Evolutionary conservation across 2,329 filamentous ascomycete species (phyloP).

Genomic region (Fusarium mangiferae): DNA sequence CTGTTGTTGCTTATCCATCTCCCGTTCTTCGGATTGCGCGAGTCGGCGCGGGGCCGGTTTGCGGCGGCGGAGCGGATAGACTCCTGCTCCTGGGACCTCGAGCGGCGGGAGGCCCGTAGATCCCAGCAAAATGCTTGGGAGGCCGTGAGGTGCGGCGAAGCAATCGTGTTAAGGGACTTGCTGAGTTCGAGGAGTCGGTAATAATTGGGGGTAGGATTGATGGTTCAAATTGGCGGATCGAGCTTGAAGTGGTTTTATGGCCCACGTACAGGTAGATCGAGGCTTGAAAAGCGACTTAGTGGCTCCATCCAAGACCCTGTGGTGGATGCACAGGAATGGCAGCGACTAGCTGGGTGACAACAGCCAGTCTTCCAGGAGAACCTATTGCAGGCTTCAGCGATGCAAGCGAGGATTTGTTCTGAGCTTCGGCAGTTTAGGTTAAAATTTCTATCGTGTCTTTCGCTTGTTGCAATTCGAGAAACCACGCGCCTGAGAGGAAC

Average conservation of each 20-base stretch:
- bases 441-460: neutral
- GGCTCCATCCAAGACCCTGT: slow-evolving; percentile 43
- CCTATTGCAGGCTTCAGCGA: slow-evolving; percentile 10
- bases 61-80: slow-evolving; percentile 35
- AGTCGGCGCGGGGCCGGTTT: slow-evolving; percentile 43
- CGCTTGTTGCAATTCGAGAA: neutral
- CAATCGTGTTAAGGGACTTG: slow-evolving; percentile 2
- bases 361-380: slow-evolving; percentile 16
- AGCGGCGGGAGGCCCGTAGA: slow-evolving; percentile 43
- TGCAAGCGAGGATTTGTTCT: slow-evolving; percentile 8
- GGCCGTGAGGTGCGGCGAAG: slow-evolving; percentile 3
- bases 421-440: neutral
- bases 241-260: slow-evolving; percentile 43
- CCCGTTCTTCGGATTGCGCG: slow-evolving; percentile 40
- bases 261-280: slow-evolving; percentile 40
- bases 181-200: slow-evolving; percentile 12
- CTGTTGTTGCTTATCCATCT: slow-evolving; percentile 46
- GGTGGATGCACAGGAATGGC: slow-evolving; percentile 27
- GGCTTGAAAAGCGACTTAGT: slow-evolving; percentile 39
- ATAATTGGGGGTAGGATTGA: slow-evolving; percentile 24
- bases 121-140: slow-evolving; percentile 39
- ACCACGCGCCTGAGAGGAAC: neutral
- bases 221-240: slow-evolving; percentile 40
- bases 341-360: slow-evolving; percentile 17
- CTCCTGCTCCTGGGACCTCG: slow-evolving; percentile 42